Evolutionary conservation across 2,329 filamentous ascomycete species (phyloP).

Genomic region (Aspergillus vadensis): DNA sequence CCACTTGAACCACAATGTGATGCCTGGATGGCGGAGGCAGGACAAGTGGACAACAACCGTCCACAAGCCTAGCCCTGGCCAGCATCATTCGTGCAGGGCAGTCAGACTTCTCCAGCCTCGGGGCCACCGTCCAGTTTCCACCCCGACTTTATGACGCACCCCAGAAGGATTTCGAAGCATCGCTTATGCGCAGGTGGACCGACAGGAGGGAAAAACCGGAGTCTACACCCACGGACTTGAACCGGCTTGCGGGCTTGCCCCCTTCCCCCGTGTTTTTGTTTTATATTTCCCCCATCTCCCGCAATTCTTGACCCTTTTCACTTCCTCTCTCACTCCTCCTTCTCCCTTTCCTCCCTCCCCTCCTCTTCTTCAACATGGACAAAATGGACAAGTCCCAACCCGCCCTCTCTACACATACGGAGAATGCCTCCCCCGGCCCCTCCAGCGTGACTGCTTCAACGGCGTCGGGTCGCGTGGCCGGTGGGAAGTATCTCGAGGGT

Average conservation of each 20-base stretch:
- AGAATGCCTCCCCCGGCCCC: slow-evolving; percentile 21
- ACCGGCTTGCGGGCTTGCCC: slow-evolving; percentile 1
- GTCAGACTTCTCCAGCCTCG: slow-evolving; percentile 1
- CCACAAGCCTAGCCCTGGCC: slow-evolving; percentile 5
- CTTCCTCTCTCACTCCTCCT: slow-evolving; percentile 6
- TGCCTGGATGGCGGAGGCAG: background rate
- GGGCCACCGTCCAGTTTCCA: background rate
- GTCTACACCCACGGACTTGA: background rate
- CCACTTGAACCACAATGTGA: background rate
- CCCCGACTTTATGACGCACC: slow-evolving; percentile 13
- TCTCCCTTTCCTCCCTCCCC: background rate
- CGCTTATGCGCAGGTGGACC: slow-evolving; percentile 4
- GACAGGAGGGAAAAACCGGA: slow-evolving; percentile 3
- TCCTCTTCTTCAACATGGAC: slow-evolving; percentile 22
- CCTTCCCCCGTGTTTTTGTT: slow-evolving; percentile 8
- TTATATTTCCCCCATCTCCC: background rate
- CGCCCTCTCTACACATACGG: slow-evolving; percentile 27
- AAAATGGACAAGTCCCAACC: slow-evolving; percentile 26
- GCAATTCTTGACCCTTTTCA: background rate
- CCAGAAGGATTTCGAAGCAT: background rate
- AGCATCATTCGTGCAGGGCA: slow-evolving; percentile 3
- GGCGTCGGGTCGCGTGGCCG: slow-evolving; percentile 26
- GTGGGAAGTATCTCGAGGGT: slow-evolving; percentile 31
- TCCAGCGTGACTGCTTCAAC: slow-evolving; percentile 1
- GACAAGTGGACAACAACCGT: background rate